Base-by-base conservation (phyloP, 2,329 filamentous ascomycete species). In the Apiospora phragmitis region DNA sequence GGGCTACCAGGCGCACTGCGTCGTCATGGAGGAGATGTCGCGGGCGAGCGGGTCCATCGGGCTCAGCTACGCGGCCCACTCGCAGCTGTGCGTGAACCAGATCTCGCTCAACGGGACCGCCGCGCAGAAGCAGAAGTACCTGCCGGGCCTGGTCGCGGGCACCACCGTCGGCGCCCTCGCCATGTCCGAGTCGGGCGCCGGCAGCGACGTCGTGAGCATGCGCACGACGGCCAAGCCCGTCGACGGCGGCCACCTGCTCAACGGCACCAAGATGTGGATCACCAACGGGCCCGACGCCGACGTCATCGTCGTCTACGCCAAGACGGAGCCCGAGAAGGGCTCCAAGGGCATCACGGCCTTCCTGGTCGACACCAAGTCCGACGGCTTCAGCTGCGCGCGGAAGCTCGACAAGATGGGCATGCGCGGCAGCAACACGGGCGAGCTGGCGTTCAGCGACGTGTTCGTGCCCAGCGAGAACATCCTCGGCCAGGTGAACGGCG, bases 331-430 rank as follows among this genome's bases (percentile, higher is more conserved):
- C 0, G 88, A 91, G 16, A 91, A 89, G 72, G 94, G 86, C 1
- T 94, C 92, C 74, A 97, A 95, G 83, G 96, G 96, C 70, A 97
- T 99, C 80, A 97, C 95, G 0, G 95, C 95, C 9, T 98, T 98
- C 83, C 87, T 99, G 43, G 93, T 98, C 49, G 92, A 97, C 75
- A 90, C 88, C 4, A 87, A 86, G 69, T 77, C 88, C 45, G 83
- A 90, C 47, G 95, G 96, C 59, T 98, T 98, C 85, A 92, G 90
- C 73, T 95, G 94, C 77, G 91, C 94, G 8, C 88, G 94, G 73
- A 98, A 98, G 83, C 90, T 98, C 24, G 95, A 98, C 86, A 98
- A 99, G 85, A 92, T 99, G 81, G 96, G 96, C 75, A 99, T 99
- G 96, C 90, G 96, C 70, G 96, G 96, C 71, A 96, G 93, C 75